Base-by-base conservation (phyloP, 2,329 filamentous ascomycete species). In the Fusarium aywerte region DNA sequence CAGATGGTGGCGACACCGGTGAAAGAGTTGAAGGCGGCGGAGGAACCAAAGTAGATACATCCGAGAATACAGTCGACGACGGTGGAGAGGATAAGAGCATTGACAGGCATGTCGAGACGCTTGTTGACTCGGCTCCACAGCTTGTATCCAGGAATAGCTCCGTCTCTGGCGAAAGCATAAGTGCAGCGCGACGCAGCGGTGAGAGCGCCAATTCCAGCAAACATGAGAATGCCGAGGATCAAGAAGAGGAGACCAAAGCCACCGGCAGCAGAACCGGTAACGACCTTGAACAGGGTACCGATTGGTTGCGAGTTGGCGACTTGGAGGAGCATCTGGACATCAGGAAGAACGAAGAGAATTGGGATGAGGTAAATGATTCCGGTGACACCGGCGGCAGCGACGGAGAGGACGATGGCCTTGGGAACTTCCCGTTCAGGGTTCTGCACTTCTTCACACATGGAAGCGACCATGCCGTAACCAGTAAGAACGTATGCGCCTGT, bases 1-100 rank as follows among this genome's bases (percentile, higher is more conserved):
- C 90, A 93, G 74, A 94, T 93, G 6, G 91, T 93, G 2, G 91
- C 91, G 1, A 93, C 90, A 27, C 91, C 90, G 0, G 91, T 93
- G 77, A 94, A 93, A 11, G 88, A 89, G 81, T 90, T 91, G 80
- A 94, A 94, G 0, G 92, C 92, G 0, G 90, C 90, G 0, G 87
- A 85, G 2, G 89, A 91, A 11, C 92, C 92, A 67, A 94, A 92
- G 80, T 92, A 94, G 76, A 94, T 93, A 67, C 92, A 83, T 1
- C 91, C 91, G 1, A 94, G 83, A 12, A 93, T 79, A 68, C 87
- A 90, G 76, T 91, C 88, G 40, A 94, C 86, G 0, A 83, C 74
- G 0, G 90, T 89, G 0, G 90, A 92, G 3, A 94, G 82, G 4
- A 88, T 80, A 8, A 94, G 82, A 2, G 89, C 90, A 81, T 84